Evolutionary conservation across 306 rosid genomes (phyloP), one percentile per base, ranked within the genome.

Genomic region (Acacia crassicarpa): DNA sequence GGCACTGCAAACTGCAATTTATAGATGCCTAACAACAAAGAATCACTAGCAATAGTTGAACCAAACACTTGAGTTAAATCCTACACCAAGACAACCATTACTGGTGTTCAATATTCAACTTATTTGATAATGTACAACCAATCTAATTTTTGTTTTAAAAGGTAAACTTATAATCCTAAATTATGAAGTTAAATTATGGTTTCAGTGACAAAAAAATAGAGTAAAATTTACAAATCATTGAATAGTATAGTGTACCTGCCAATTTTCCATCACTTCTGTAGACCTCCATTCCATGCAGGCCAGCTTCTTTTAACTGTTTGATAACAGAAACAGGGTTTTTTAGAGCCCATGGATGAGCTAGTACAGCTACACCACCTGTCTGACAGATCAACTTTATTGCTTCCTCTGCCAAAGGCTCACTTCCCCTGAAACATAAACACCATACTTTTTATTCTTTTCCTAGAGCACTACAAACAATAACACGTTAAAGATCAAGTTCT

Each of bases 301-400:
- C 99, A 19, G 97, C 99, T 83, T 91, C 99, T 86, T 87, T 90
- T 66, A 93, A 88, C 80, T 95, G 87, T 84, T 87, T 88, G 19
- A 93, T 81, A 56, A 95, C 66, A 40, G 93, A 84, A 79, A 84
- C 85, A 3, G 97, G 94, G 81, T 89, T 91, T 86, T 93, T 95
- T 74, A 95, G 73, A 6, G 97, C 97, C 99, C 99, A 95, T 22
- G 99, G 99, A 87, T 95, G 99, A 93, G 99, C 99, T 66, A 95
- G 87, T 19, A 93, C 99, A 23, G 99, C 89, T 54, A 95, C 89
- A 41, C 99, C 99, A 15, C 97, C 98, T 0, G 99, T 95, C 63
- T 91, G 81, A 20, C 89, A 76, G 72, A 95, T 95, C 89, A 95
- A 65, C 83, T 83, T 82, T 75, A 93, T 83, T n/a, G 99, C 97